Base-by-base conservation (phyloP, 495 filamentous ascomycete species). In the Neurospora sp. region DNA sequence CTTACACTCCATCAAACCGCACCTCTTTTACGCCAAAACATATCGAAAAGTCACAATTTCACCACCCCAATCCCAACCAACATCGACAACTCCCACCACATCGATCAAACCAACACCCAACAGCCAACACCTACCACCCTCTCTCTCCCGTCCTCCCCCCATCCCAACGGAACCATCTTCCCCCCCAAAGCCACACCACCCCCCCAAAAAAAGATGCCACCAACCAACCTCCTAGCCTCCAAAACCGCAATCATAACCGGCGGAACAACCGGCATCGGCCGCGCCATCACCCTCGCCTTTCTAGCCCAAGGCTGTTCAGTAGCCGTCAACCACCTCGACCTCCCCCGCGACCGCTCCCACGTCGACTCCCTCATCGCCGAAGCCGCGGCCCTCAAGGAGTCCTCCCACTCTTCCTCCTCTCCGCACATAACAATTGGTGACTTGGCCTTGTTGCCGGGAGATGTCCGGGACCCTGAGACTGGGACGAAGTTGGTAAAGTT, bases 201-300 rank as follows among this genome's bases (percentile, higher is more conserved):
- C 16, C 18, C 18, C 76, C 49, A 40, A 31, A 2, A 31, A 2
- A 31, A 31, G 4, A 85, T 85, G 84, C 77, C 83, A 9, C 72
- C 79, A 20, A 80, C 82, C 6, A 85, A 87, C 78, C 84, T 93
- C 75, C 86, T 95, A 49, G 81, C 83, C 72, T 87, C 86, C 81
- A 93, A 93, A 78, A 89, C 90, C 4, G 90, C 91, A 79, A 91
- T 92, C 79, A 90, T 94, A 75, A 93, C 92, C 5, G 92, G 92
- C 75, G 91, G 90, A 54, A 88, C 91, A 1, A 93, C 92, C 1
- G 92, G 92, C 72, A 94, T 94, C 76, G 92, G 92, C 66, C 86
- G 91, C 39, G 91, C 92, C 75, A 93, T 93, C 74, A 86, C 90
- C 54, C 86, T 94, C 60, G 90, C 87, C 70, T 94, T 90, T 76